These are phyloP conservation scores for Bruguiera hainesii DNA, from an alignment of 441 rosid genomes.

Conservation along the genomic window DNA sequence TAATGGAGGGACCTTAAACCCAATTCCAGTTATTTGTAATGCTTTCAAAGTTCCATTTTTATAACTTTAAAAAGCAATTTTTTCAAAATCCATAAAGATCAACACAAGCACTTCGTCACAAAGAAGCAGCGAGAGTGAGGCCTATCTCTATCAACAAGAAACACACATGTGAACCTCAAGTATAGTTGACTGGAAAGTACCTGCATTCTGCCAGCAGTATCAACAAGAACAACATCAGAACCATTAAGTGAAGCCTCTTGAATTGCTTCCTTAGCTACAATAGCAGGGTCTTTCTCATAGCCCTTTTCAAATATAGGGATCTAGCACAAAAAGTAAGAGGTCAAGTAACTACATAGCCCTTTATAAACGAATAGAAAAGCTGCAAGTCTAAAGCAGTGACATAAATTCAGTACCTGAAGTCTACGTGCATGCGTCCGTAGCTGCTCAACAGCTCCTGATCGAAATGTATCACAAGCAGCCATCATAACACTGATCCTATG, in stretches of 20 bases:
- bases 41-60: neutral
- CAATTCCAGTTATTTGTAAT: neutral
- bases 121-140: neutral
- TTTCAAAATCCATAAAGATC: neutral
- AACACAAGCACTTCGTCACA: neutral
- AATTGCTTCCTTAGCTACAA: constrained; percentile 96
- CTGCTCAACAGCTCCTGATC: constrained; percentile 99
- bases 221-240: constrained; percentile 94
- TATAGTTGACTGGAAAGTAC: constrained; percentile 25
- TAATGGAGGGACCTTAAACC: neutral
- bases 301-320: constrained; percentile 97
- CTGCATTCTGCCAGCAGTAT: constrained; percentile 99
- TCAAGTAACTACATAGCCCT: neutral
- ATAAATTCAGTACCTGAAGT: constrained; percentile 59
- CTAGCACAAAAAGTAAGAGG: constrained; percentile 31
- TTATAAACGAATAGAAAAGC: neutral
- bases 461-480: constrained; percentile 99
- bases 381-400: neutral
- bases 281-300: constrained; percentile 96
- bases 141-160: neutral
- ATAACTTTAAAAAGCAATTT: neutral
- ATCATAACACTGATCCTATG: constrained; percentile 86
- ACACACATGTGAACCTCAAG: neutral
- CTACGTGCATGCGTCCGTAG: constrained; percentile 94
- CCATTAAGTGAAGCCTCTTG: constrained; percentile 83